Evolutionary conservation across 768 basidiomycete species (phyloP).

Genomic region (Tylopilus intermedius): DNA sequence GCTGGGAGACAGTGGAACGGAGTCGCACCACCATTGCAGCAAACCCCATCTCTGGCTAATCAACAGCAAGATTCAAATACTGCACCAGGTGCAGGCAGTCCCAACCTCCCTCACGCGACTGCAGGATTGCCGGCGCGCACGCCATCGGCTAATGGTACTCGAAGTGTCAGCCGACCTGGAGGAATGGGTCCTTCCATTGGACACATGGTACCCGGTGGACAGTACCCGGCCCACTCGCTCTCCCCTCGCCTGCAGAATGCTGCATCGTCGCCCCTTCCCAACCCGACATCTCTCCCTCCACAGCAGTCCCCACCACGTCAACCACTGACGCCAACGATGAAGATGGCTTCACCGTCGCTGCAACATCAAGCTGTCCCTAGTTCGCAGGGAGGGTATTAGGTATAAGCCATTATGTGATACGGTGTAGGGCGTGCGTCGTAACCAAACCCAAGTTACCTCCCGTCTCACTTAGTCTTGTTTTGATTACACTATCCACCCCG

Average conservation of each 20-base stretch:
- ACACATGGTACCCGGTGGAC: constrained; percentile 36
- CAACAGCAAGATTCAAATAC: constrained; percentile 23
- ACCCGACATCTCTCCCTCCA: constrained; percentile 33
- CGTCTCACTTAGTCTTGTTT: constrained; percentile 26
- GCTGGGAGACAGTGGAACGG: constrained; percentile 38
- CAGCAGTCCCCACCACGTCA: constrained; percentile 49
- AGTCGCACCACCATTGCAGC: constrained; percentile 21
- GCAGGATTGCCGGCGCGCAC: constrained; percentile 41
- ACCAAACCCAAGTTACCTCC: constrained; percentile 12
- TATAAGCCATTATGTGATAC: constrained; percentile 10
- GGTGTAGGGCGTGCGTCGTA: neutral
- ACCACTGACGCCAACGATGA: constrained; percentile 47
- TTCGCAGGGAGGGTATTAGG: constrained; percentile 51
- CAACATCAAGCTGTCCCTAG: constrained; percentile 50
- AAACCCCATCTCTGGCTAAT: constrained; percentile 19
- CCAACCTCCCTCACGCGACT: constrained; percentile 30
- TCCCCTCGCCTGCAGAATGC: constrained; percentile 48
- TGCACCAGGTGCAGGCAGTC: constrained; percentile 32
- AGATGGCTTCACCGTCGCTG: constrained; percentile 50
- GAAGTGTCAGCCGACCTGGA: constrained; percentile 35
- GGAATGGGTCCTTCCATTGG: constrained; percentile 18
- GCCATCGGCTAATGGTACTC: constrained; percentile 56
- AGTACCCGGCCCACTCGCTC: constrained; percentile 38
- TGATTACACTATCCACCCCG: constrained; percentile 32
- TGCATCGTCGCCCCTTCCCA: constrained; percentile 43